These are phyloP conservation scores for Macrophomina pseudophaseolina DNA, from an alignment of 2,329 filamentous ascomycete genomes.

Conservation along the genomic window DNA sequence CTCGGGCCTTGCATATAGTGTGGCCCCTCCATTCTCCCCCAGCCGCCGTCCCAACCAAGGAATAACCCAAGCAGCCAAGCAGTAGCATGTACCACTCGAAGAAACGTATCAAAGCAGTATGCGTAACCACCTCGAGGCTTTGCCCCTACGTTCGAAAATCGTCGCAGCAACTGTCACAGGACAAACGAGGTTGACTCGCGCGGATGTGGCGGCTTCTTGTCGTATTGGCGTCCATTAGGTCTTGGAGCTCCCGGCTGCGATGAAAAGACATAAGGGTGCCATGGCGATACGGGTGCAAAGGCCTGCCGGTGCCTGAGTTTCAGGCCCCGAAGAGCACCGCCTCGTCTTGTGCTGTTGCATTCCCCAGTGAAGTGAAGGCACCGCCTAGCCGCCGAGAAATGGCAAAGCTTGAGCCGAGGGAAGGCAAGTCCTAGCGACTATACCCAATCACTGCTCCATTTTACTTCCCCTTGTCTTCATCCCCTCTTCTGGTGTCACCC, in stretches of 20 bases:
- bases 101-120: not conserved
- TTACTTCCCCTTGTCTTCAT: conserved; percentile 8
- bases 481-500: conserved; percentile 14
- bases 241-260: not conserved
- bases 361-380: conserved; percentile 1
- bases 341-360: not conserved
- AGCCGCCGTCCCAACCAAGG: not conserved
- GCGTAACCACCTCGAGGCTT: conserved; percentile 3
- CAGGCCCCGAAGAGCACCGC: not conserved
- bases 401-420: conserved; percentile 1
- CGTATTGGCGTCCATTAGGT: not conserved
- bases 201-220: not conserved
- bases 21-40: conserved; percentile 15
- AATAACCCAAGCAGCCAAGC: not conserved
- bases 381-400: not conserved
- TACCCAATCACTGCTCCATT: not conserved
- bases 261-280: not conserved
- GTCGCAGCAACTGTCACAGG: not conserved
- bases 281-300: not conserved
- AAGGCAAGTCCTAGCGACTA: conserved; percentile 14
- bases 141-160: not conserved
- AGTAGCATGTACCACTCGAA: not conserved
- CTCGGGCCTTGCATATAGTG: not conserved
- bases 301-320: not conserved
- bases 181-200: not conserved